phyloP scores from a whole-genome alignment of 1,284 basidiomycete species.

The Boletus hoseneyae region DNA sequence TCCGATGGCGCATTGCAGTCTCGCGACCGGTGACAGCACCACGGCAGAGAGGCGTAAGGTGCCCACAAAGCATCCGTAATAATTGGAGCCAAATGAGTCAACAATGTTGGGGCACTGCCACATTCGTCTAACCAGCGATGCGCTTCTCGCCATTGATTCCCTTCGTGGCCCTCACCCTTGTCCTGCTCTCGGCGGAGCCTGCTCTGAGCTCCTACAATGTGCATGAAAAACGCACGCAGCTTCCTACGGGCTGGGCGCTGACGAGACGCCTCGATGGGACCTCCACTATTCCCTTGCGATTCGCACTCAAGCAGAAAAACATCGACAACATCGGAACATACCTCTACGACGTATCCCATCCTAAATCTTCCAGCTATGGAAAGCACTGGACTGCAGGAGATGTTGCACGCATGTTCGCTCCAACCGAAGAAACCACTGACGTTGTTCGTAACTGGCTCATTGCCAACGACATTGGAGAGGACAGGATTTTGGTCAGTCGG shows the following conservation, averaged over 20 bases:
- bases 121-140: neutral
- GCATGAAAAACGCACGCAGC: constrained; percentile 34
- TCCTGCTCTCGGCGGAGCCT: constrained; percentile 2
- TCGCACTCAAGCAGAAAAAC: constrained; percentile 42
- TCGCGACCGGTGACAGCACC: too few relatives aligned
- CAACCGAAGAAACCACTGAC: constrained; percentile 35
- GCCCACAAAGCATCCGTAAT: too few relatives aligned
- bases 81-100: too few relatives aligned
- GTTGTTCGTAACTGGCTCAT: constrained; percentile 40
- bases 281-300: constrained; percentile 35
- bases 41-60: too few relatives aligned
- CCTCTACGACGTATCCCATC: constrained; percentile 42
- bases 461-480: constrained; percentile 29
- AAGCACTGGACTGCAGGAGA: constrained; percentile 41
- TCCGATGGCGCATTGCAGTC: too few relatives aligned
- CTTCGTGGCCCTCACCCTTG: constrained; percentile 13
- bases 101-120: too few relatives aligned
- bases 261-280: constrained; percentile 26
- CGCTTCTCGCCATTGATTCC: neutral
- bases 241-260: constrained; percentile 35
- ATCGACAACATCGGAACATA: constrained; percentile 35
- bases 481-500: constrained; percentile 18
- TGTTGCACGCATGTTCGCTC: constrained; percentile 39
- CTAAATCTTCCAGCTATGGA: constrained; percentile 40
- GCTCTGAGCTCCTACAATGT: constrained; percentile 5